These are phyloP conservation scores for Hortaea sp. DNA, from an alignment of 2,329 filamentous ascomycete species.

Conservation along the genomic window DNA sequence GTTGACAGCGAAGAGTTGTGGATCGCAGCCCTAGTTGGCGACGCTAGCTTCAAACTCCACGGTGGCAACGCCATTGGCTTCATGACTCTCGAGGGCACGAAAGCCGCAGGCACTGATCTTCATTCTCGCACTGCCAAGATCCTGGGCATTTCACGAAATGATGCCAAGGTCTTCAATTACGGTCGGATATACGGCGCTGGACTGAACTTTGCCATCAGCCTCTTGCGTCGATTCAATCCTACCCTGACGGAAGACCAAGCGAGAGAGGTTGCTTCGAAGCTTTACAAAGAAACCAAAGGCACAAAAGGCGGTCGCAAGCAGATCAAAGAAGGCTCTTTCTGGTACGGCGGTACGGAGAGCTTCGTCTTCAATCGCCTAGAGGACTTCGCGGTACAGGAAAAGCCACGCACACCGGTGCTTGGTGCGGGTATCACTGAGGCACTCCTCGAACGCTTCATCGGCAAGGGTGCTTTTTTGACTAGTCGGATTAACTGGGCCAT, in stretches of 20 bases:
- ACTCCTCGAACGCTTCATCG: conserved; percentile 77
- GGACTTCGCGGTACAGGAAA: conserved; percentile 92
- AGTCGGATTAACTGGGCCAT: conserved; percentile 99
- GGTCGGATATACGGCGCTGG: conserved; percentile 98
- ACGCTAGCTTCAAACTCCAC: conserved; percentile 88
- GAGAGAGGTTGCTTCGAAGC: conserved; percentile 59
- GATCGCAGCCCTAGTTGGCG: conserved; percentile 92
- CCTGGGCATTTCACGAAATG: conserved; percentile 83
- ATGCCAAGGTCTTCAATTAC: conserved; percentile 98
- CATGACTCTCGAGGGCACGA: conserved; percentile 96
- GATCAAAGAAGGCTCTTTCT: conserved; percentile 69
- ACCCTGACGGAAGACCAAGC: conserved; percentile 71
- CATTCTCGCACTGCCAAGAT: conserved; percentile 91
- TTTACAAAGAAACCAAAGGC: conserved; percentile 87
- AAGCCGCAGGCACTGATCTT: conserved; percentile 84
- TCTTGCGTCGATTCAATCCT: conserved; percentile 91
- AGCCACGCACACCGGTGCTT: conserved; percentile 80
- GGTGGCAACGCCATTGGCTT: conserved; percentile 96
- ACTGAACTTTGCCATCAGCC: conserved; percentile 79
- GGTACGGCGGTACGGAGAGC: conserved; percentile 91
- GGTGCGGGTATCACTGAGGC: conserved; percentile 95
- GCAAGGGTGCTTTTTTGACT: conserved; percentile 84
- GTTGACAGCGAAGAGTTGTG: conserved; percentile 96
- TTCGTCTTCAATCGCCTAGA: conserved; percentile 98
- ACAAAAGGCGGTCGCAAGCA: conserved; percentile 67